Conservation (phyloP, 345 rosid species). For the Salix brachista region DNA sequence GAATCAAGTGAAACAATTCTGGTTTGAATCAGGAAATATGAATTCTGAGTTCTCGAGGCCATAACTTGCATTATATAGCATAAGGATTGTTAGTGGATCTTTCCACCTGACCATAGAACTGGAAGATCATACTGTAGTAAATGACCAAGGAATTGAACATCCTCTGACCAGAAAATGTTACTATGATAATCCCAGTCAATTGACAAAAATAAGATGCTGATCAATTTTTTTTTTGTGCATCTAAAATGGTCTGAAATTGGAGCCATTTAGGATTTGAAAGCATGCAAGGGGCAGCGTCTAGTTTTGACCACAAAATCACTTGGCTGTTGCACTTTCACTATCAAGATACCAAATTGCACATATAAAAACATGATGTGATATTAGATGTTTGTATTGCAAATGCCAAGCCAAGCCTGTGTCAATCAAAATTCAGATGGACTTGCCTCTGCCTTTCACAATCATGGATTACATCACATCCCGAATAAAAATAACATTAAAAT, state of each 20-base stretch:
- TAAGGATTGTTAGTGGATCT: neutral
- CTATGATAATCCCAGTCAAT: neutral
- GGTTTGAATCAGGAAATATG: neutral
- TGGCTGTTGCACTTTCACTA: neutral
- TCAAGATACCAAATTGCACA: neutral
- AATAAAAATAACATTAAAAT: constrained; percentile 30
- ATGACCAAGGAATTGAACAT: neutral
- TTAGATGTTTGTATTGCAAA: constrained; percentile 1
- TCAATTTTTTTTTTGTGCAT: neutral
- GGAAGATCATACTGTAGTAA: neutral
- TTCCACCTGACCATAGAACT: neutral
- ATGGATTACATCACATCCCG: neutral
- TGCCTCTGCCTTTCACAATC: neutral
- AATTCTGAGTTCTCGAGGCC: neutral
- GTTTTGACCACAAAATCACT: neutral
- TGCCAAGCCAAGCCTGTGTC: neutral
- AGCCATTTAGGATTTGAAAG: neutral
- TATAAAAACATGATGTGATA: neutral
- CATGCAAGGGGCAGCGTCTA: neutral
- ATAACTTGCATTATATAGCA: neutral
- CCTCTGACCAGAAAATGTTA: neutral
- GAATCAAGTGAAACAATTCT: too few relatives aligned
- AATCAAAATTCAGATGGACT: constrained; percentile 8
- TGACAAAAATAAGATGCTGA: neutral
- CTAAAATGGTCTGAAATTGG: neutral